Conservation (phyloP, 2,329 filamentous ascomycete genomes). For the Colletotrichum aenigma region DNA sequence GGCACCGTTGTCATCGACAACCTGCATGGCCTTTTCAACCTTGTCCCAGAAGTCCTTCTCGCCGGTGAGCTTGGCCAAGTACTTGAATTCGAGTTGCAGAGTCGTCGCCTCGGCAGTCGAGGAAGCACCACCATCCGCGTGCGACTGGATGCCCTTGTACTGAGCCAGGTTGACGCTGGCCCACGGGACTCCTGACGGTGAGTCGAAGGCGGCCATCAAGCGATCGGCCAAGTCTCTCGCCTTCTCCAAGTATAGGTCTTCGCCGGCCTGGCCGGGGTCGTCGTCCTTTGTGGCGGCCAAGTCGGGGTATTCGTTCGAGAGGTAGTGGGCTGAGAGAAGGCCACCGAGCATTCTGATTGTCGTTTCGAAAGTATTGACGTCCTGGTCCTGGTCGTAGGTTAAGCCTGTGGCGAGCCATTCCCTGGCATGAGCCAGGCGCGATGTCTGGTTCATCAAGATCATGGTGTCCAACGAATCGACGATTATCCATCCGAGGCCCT, state of each 20-base stretch:
- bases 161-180: constrained; percentile 89
- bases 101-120: constrained; percentile 94
- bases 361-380: constrained; percentile 97
- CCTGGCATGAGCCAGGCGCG: constrained; percentile 80
- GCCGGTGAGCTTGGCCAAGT: constrained; percentile 91
- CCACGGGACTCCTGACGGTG: constrained; percentile 83
- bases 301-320: constrained; percentile 83
- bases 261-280: constrained; percentile 73
- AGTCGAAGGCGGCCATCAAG: constrained; percentile 86
- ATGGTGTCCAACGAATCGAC: constrained; percentile 94
- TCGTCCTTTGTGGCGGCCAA: constrained; percentile 77
- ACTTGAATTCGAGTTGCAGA: constrained; percentile 95
- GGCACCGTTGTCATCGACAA: constrained; percentile 81
- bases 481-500: constrained; percentile 97
- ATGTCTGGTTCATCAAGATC: constrained; percentile 97
- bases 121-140: constrained; percentile 84
- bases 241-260: constrained; percentile 95
- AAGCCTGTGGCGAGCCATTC: constrained; percentile 86
- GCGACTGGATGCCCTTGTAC: constrained; percentile 76
- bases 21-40: constrained; percentile 88
- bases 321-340: constrained; percentile 89
- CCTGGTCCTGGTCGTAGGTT: constrained; percentile 89
- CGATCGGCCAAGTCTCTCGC: constrained; percentile 91
- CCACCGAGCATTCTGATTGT: constrained; percentile 98
- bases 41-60: constrained; percentile 92